Percentiles rank a stretch among this genome's conserved stretches.
These are phyloP conservation scores for Suillus bovinus DNA, from an alignment of 768 basidiomycete genomes.

Conservation along the genomic window DNA sequence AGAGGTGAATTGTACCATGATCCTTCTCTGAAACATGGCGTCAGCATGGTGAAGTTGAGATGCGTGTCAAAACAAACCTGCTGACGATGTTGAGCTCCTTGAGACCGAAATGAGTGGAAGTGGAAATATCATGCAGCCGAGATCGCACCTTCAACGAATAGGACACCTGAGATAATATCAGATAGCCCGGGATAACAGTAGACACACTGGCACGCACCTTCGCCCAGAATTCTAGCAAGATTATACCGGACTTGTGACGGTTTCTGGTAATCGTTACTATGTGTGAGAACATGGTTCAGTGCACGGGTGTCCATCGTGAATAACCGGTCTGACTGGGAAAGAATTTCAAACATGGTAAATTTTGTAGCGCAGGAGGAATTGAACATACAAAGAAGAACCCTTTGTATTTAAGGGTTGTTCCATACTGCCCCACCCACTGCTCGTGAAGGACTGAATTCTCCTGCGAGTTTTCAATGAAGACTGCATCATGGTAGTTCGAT, in stretches of 20 bases:
- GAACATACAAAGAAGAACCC: constrained; percentile 43
- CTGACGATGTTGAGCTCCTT: constrained; percentile 38
- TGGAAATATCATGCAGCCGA: too few species aligned
- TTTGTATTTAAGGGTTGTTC: constrained; percentile 45
- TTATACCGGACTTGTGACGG: constrained; percentile 39
- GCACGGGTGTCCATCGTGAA: constrained; percentile 61
- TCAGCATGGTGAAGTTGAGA: not conserved
- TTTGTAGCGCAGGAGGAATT: not conserved
- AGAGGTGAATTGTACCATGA: constrained; percentile 27
- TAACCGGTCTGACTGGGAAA: constrained; percentile 38
- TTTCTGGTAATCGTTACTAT: constrained; percentile 58
- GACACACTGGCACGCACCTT: constrained; percentile 25
- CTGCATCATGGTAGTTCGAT: not conserved
- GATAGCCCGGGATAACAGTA: not conserved
- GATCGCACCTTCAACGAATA: constrained; percentile 40
- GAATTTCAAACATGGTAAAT: not conserved
- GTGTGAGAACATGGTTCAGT: constrained; percentile 66
- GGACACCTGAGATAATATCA: constrained; percentile 39
- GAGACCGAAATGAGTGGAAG: not conserved
- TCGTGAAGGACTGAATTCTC: constrained; percentile 37
- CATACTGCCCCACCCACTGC: constrained; percentile 49
- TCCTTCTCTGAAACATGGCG: constrained; percentile 17
- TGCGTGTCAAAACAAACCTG: constrained; percentile 29
- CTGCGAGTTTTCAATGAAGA: constrained; percentile 9
- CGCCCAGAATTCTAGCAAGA: constrained; percentile 43